Conservation (phyloP, 139 green algal genomes). For the Trebouxia sp. region DNA sequence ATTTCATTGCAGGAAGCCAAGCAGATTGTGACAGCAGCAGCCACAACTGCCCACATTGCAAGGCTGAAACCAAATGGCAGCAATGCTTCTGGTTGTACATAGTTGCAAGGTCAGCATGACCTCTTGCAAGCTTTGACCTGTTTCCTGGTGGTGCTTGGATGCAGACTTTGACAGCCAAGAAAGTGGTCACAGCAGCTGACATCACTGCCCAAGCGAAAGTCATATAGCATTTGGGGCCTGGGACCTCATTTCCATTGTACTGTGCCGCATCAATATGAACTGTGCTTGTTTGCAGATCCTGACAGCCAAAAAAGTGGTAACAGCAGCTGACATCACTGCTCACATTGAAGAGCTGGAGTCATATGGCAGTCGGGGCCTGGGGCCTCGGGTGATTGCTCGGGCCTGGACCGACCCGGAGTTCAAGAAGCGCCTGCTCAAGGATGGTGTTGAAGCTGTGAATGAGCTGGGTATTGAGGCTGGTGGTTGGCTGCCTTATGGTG, state of each 20-base stretch:
- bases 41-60: no score
- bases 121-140: not conserved
- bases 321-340: not conserved
- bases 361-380: constrained; percentile 30
- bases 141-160: not conserved
- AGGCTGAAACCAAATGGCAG: no score
- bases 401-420: constrained; percentile 52
- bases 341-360: constrained; percentile 18
- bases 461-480: constrained; percentile 45
- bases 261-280: not conserved
- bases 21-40: no score
- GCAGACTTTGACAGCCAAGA: constrained; percentile 6
- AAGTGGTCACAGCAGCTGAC: not conserved
- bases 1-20: no score
- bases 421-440: constrained; percentile 46
- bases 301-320: not conserved
- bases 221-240: constrained; percentile 10
- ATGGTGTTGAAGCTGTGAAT: constrained; percentile 33
- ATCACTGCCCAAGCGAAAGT: constrained; percentile 3
- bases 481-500: not conserved
- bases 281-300: not conserved
- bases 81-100: no score
- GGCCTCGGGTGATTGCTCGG: constrained; percentile 39
- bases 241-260: no score
- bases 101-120: no score